Conservation (phyloP, 352 stramenopile genomes). For the Pythium biforme region DNA sequence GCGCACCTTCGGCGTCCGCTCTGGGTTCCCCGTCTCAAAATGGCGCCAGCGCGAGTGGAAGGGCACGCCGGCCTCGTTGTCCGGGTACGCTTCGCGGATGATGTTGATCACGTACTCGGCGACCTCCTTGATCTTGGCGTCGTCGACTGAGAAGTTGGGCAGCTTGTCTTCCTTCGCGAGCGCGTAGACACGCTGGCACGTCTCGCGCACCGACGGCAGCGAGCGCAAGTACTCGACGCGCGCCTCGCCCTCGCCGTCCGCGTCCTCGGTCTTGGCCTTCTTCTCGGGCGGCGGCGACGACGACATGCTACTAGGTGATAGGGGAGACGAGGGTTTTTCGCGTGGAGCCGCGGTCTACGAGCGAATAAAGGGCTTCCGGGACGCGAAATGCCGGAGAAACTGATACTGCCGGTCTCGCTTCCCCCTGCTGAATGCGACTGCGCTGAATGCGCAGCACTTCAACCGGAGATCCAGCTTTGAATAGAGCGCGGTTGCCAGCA, state of each 20-base stretch:
- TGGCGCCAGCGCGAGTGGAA: slow-evolving; percentile 83
- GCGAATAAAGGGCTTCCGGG: too few species aligned
- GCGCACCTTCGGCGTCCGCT: slow-evolving; percentile 46
- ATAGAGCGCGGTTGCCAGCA: neutral
- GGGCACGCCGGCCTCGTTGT: slow-evolving; percentile 52
- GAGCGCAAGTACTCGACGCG: slow-evolving; percentile 58
- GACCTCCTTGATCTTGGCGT: slow-evolving; percentile 51
- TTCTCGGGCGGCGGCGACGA: slow-evolving; percentile 23
- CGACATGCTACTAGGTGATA: slow-evolving; percentile 8
- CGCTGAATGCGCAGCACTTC: neutral
- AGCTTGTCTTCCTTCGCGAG: slow-evolving; percentile 52
- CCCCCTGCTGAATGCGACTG: neutral
- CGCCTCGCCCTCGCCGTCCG: slow-evolving; percentile 4
- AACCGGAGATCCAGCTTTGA: neutral
- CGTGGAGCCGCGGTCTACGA: too few species aligned
- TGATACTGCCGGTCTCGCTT: too few species aligned
- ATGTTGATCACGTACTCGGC: slow-evolving; percentile 72
- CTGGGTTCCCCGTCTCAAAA: slow-evolving; percentile 76
- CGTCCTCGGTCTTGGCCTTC: slow-evolving; percentile 16
- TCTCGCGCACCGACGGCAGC: slow-evolving; percentile 64
- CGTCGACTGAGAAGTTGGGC: slow-evolving; percentile 59
- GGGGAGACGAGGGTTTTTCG: too few species aligned
- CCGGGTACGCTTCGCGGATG: slow-evolving; percentile 55
- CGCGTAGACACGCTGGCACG: slow-evolving; percentile 62
- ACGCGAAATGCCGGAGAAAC: too few species aligned